Evolutionary conservation across 495 filamentous ascomycete genomes (phyloP).

Genomic region (Bacidia gigantensis): DNA sequence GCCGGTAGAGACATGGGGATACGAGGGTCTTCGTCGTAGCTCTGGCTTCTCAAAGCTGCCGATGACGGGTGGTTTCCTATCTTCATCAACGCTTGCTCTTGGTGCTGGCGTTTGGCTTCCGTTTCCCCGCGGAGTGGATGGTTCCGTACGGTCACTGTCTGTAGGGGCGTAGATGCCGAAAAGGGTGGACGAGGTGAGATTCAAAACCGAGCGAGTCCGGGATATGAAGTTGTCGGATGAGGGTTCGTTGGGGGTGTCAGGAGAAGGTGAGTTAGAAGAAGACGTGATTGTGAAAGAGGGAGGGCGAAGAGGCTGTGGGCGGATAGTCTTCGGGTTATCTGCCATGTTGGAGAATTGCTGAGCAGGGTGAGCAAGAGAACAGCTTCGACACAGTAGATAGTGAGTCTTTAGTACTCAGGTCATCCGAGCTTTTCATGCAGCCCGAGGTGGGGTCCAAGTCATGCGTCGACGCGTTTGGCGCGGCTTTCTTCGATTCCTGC

Average conservation of each 20-base stretch:
- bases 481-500: neutral
- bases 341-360: neutral
- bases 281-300: conserved; percentile 46
- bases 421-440: too few species aligned
- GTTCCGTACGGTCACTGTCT: conserved; percentile 40
- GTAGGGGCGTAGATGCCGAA: conserved; percentile 78
- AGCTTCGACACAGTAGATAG: neutral
- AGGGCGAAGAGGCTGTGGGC: conserved; percentile 61
- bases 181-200: conserved; percentile 78
- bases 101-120: conserved; percentile 49
- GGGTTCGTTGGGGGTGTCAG: conserved; percentile 32
- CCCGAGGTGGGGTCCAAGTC: neutral
- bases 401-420: neutral
- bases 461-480: neutral
- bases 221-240: conserved; percentile 23
- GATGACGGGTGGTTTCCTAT: conserved; percentile 13
- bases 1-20: conserved; percentile 12
- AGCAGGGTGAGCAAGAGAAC: too few species aligned
- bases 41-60: conserved; percentile 11
- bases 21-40: conserved; percentile 15
- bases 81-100: conserved; percentile 16
- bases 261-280: conserved; percentile 35
- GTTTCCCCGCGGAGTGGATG: conserved; percentile 53
- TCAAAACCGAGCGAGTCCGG: conserved; percentile 61
- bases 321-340: conserved; percentile 43